Percentiles rank a stretch among this genome's conserved stretches.
These are phyloP conservation scores for Tetradesmus lagerheimii DNA, from an alignment of 139 green algal species.

Conservation along the genomic window DNA sequence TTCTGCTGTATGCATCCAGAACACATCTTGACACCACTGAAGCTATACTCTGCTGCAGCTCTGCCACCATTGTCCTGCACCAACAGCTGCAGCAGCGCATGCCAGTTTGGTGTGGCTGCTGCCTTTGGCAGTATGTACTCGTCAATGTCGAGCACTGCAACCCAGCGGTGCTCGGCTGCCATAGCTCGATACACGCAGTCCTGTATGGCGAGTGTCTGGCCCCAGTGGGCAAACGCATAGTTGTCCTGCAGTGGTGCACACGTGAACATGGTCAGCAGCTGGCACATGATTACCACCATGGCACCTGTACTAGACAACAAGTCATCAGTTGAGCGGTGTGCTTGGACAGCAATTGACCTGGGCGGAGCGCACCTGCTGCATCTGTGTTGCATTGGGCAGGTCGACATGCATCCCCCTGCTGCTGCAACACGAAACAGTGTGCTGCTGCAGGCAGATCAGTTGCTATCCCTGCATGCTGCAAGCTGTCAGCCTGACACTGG, in stretches of 20 bases:
- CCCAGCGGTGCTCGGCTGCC: conserved; percentile 16
- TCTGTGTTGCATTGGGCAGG: too few species aligned
- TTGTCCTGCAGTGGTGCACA: background rate
- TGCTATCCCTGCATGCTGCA: too few species aligned
- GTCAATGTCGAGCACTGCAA: conserved; percentile 17
- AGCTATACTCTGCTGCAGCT: background rate
- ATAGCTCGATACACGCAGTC: conserved; percentile 33
- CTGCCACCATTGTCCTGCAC: background rate
- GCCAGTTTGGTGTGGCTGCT: background rate
- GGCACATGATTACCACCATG: too few species aligned
- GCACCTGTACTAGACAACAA: too few species aligned
- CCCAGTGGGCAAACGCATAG: background rate
- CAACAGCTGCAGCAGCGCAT: background rate
- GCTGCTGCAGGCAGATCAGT: too few species aligned
- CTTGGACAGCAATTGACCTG: too few species aligned
- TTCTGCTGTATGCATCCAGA: background rate
- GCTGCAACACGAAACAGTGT: too few species aligned
- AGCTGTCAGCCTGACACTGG: too few species aligned
- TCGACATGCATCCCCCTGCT: too few species aligned
- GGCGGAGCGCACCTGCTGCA: too few species aligned
- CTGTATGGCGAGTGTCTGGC: conserved; percentile 20
- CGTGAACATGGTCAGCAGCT: too few species aligned
- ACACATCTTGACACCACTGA: background rate
- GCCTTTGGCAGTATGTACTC: background rate
- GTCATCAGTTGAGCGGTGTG: too few species aligned